Conservation (phyloP, 2,329 filamentous ascomycete species). For the Aspergillus fischeri region DNA sequence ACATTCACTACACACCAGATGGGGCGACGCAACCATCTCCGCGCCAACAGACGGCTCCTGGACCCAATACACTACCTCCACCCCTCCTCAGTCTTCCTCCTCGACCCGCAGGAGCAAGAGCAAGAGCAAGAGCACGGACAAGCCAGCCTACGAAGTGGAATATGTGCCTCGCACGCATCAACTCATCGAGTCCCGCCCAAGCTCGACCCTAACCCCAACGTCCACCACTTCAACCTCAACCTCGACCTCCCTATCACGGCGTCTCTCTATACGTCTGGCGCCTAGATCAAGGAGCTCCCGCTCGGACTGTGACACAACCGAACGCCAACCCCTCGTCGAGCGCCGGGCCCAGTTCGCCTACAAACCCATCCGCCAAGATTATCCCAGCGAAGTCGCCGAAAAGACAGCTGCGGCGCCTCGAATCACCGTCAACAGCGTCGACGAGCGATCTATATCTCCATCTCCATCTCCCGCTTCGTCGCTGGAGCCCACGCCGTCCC, state of each 20-base stretch:
- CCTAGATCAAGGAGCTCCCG: conserved; percentile 17
- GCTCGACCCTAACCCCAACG: conserved; percentile 6
- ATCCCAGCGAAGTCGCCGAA: conserved; percentile 26
- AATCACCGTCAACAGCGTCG: neutral
- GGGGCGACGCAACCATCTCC: conserved; percentile 37
- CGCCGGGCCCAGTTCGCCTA: conserved; percentile 28
- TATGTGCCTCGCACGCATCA: conserved; percentile 1
- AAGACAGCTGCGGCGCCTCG: conserved; percentile 4
- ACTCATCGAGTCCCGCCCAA: conserved; percentile 9
- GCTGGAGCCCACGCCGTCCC: neutral
- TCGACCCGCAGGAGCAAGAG: conserved; percentile 5
- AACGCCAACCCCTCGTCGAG: neutral
- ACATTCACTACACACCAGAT: conserved; percentile 30
- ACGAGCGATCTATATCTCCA: neutral
- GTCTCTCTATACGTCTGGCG: conserved; percentile 26
- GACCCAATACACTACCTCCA: conserved; percentile 27
- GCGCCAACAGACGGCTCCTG: conserved; percentile 37
- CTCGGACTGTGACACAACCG: conserved; percentile 3
- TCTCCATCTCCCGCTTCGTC: neutral
- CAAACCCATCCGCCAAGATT: conserved; percentile 30
- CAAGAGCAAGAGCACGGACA: neutral
- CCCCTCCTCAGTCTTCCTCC: conserved; percentile 19
- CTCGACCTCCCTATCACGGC: conserved; percentile 20
- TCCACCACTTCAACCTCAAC: conserved; percentile 14
- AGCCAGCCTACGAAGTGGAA: conserved; percentile 28